phyloP scores from a whole-genome alignment of 345 rosid species.

The Moricandia arvensis region DNA sequence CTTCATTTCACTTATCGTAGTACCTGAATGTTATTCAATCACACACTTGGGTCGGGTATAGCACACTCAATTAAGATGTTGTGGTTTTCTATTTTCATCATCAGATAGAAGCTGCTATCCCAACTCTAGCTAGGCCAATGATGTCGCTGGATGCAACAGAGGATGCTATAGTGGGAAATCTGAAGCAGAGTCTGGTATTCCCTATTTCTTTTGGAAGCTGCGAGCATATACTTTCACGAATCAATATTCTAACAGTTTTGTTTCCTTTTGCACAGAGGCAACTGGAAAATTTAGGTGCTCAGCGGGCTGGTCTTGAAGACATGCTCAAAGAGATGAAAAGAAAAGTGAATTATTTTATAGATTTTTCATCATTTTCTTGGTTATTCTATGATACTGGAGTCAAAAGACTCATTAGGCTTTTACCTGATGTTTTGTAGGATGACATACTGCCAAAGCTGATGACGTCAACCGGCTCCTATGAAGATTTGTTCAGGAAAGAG shows the following conservation, averaged over 20 bases:
- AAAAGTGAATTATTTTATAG: conserved; percentile 50
- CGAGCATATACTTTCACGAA: background rate
- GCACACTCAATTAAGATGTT: background rate
- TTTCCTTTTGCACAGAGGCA: conserved; percentile 65
- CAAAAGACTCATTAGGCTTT: conserved; percentile 20
- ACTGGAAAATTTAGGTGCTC: conserved; percentile 94
- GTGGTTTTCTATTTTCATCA: conserved; percentile 29
- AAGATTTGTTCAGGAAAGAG: conserved; percentile 95
- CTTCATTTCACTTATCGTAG: background rate
- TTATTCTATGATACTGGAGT: conserved; percentile 3
- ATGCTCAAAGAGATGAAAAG: conserved; percentile 99
- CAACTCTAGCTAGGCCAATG: conserved; percentile 81
- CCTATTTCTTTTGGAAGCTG: conserved; percentile 18
- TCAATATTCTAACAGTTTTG: conserved; percentile 15
- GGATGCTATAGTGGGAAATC: conserved; percentile 87
- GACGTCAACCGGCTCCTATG: conserved; percentile 82
- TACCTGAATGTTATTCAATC: background rate
- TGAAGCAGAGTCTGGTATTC: conserved; percentile 92
- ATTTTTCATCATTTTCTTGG: conserved; percentile 8
- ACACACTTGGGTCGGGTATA: background rate
- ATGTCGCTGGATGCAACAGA: conserved; percentile 97
- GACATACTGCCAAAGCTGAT: conserved; percentile 95
- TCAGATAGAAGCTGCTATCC: conserved; percentile 93
- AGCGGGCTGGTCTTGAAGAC: conserved; percentile 98
- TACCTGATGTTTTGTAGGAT: conserved; percentile 55